Evolutionary conservation across 1,284 basidiomycete species (phyloP).

Genomic region (Sutorius eximius): DNA sequence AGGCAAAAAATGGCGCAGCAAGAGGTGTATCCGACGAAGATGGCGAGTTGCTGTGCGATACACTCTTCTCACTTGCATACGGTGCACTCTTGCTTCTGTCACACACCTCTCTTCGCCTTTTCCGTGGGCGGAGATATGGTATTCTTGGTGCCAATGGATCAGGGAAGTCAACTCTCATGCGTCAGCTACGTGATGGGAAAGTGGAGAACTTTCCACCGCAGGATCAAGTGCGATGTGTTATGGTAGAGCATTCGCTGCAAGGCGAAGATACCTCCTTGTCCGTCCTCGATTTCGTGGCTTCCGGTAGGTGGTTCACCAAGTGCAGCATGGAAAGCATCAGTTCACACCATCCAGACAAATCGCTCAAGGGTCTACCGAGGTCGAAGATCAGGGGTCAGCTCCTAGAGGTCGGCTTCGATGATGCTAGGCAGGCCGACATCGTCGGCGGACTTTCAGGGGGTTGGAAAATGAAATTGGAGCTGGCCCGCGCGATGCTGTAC

Average conservation of each 20-base stretch:
- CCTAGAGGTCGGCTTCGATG: slow-evolving; percentile 88
- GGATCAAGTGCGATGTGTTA: slow-evolving; percentile 83
- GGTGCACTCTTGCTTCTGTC: slow-evolving; percentile 94
- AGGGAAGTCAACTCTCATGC: slow-evolving; percentile 96
- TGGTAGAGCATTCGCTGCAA: slow-evolving; percentile 96
- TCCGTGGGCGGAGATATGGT: slow-evolving; percentile 92
- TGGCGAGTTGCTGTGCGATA: slow-evolving; percentile 88
- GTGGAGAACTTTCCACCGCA: slow-evolving; percentile 96
- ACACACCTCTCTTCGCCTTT: slow-evolving; percentile 89
- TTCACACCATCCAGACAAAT: slow-evolving; percentile 48
- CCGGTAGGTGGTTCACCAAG: slow-evolving; percentile 50
- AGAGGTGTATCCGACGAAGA: slow-evolving; percentile 60
- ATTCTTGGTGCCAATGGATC: slow-evolving; percentile 95
- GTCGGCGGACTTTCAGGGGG: slow-evolving; percentile 95
- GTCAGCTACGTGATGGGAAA: slow-evolving; percentile 92
- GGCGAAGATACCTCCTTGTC: slow-evolving; percentile 84
- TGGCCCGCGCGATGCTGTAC: slow-evolving; percentile 93
- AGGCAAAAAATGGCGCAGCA: slow-evolving; percentile 55
- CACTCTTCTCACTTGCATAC: slow-evolving; percentile 95
- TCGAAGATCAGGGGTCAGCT: slow-evolving; percentile 79
- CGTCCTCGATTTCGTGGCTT: slow-evolving; percentile 87
- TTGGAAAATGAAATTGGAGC: slow-evolving; percentile 99
- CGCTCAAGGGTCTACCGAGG: slow-evolving; percentile 57
- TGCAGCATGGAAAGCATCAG: slow-evolving; percentile 4
- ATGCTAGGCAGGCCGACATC: slow-evolving; percentile 79